These are phyloP conservation scores for Crassisporium funariophilum DNA, from an alignment of 768 basidiomycete species.

Conservation along the genomic window DNA sequence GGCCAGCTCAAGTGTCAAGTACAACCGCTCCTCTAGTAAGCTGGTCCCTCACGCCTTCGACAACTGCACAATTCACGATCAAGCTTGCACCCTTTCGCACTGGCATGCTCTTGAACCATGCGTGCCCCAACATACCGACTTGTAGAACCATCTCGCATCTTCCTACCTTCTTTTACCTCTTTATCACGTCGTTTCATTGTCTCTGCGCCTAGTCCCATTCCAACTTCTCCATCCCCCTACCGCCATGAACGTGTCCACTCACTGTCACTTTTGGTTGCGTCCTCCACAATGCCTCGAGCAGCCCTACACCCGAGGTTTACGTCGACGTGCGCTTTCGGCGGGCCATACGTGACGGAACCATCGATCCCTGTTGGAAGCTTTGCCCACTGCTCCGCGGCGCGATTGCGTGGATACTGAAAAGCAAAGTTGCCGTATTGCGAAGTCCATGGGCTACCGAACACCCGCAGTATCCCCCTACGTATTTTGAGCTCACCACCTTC, in stretches of 20 bases:
- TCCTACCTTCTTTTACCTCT: no score
- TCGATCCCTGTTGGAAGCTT: constrained; percentile 33
- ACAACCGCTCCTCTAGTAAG: no score
- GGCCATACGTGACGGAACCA: constrained; percentile 46
- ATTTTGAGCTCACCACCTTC: constrained; percentile 27
- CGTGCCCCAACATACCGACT: no score
- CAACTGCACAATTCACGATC: no score
- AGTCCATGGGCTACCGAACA: constrained; percentile 44
- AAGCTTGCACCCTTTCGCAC: no score
- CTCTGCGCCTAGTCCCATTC: no score
- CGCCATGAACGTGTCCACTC: constrained; percentile 45
- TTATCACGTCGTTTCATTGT: no score
- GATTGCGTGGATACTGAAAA: constrained; percentile 38
- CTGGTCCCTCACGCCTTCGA: no score
- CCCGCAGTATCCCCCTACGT: constrained; percentile 27
- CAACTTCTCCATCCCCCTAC: constrained; percentile 32
- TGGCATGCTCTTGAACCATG: no score
- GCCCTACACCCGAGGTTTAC: constrained; percentile 33
- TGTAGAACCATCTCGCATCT: no score
- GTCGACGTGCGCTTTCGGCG: constrained; percentile 36
- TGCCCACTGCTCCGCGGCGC: constrained; percentile 24
- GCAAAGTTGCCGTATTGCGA: constrained; percentile 36
- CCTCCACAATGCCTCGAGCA: constrained; percentile 34
- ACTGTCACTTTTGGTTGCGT: constrained; percentile 39
- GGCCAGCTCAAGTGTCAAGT: no score